Percentiles rank a stretch among this genome's conserved stretches.
Evolutionary conservation across 2,329 filamentous ascomycete species (phyloP).

Genomic region (Verticillium longisporum): DNA sequence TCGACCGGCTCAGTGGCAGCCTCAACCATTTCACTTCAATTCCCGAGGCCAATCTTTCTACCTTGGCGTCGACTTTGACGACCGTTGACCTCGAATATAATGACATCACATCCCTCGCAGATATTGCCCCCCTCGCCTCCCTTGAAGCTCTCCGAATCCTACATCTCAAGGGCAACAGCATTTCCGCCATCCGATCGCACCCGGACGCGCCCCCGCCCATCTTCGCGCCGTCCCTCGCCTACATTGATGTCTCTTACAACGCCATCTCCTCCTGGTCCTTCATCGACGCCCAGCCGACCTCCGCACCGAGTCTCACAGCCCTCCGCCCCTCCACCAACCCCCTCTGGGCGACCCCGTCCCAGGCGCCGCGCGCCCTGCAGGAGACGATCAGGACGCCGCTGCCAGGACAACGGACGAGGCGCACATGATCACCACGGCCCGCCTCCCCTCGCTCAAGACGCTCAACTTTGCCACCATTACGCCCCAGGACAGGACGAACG

Average conservation of each 20-base stretch:
- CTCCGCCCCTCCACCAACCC: slow-evolving; percentile 84
- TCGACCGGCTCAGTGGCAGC: slow-evolving; percentile 45
- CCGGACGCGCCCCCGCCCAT: slow-evolving; percentile 27
- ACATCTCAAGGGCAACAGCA: slow-evolving; percentile 72
- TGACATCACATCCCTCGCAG: slow-evolving; percentile 51
- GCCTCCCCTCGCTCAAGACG: slow-evolving; percentile 57
- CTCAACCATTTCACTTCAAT: slow-evolving; percentile 53
- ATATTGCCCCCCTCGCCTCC: slow-evolving; percentile 45
- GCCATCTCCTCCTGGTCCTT: slow-evolving; percentile 63
- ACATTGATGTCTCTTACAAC: slow-evolving; percentile 71
- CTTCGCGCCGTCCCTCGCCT: slow-evolving; percentile 50
- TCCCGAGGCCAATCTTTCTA: slow-evolving; percentile 27
- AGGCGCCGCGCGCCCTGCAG: slow-evolving; percentile 45
- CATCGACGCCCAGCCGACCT: slow-evolving; percentile 57
- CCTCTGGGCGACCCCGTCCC: slow-evolving; percentile 55
- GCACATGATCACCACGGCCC: slow-evolving; percentile 81
- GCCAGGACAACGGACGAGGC: slow-evolving; percentile 64
- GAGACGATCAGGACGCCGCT: slow-evolving; percentile 49
- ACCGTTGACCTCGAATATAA: slow-evolving; percentile 69
- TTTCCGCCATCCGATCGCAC: slow-evolving; percentile 36
- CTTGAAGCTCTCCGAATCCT: slow-evolving; percentile 49
- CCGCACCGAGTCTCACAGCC: slow-evolving; percentile 67
- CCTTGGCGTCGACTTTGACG: slow-evolving; percentile 45
- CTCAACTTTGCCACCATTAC: slow-evolving; percentile 73
- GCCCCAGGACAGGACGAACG: slow-evolving; percentile 70